A percentile compares a stretch with the other conserved stretches of the same genome.
phyloP scores from a whole-genome alignment of 169 alveolate species.

The Cardiosporidium cionae region DNA sequence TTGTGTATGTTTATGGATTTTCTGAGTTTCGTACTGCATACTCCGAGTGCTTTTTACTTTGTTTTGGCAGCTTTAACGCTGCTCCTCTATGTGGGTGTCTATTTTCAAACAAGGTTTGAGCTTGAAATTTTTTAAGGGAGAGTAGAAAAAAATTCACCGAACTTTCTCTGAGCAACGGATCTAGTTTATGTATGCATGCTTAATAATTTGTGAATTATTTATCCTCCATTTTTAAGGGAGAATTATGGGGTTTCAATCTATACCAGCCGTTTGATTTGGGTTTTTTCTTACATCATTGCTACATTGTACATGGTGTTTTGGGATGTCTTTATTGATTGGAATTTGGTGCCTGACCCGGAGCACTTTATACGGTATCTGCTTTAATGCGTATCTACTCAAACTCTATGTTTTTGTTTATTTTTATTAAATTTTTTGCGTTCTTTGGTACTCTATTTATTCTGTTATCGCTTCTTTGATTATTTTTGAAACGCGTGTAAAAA shows the following conservation, averaged over 20 bases:
- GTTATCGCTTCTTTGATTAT: constrained; percentile 5
- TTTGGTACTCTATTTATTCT: constrained; percentile 15
- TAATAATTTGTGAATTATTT: too few relatives aligned
- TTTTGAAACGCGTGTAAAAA: constrained; percentile 25
- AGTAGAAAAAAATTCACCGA: too few relatives aligned
- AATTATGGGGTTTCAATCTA: constrained; percentile 27
- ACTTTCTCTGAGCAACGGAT: too few relatives aligned
- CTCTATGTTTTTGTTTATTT: too few relatives aligned
- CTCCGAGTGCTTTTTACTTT: too few relatives aligned
- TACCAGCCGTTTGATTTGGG: constrained; percentile 43
- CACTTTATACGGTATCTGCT: constrained; percentile 15
- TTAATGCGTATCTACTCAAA: neutral
- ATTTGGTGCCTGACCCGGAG: constrained; percentile 38
- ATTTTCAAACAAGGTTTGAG: too few relatives aligned
- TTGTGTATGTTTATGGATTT: too few relatives aligned
- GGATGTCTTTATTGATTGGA: constrained; percentile 79
- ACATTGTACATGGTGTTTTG: constrained; percentile 67
- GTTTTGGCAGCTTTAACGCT: too few relatives aligned
- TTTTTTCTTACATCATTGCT: constrained; percentile 58
- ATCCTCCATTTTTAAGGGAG: constrained; percentile 19
- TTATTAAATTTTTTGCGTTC: too few relatives aligned
- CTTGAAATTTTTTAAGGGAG: neutral
- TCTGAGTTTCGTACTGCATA: too few relatives aligned
- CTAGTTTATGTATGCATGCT: too few relatives aligned
- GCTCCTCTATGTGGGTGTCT: too few relatives aligned